Conservation (phyloP, 1,284 basidiomycete species). For the Phellopilus nigrolimitatus region DNA sequence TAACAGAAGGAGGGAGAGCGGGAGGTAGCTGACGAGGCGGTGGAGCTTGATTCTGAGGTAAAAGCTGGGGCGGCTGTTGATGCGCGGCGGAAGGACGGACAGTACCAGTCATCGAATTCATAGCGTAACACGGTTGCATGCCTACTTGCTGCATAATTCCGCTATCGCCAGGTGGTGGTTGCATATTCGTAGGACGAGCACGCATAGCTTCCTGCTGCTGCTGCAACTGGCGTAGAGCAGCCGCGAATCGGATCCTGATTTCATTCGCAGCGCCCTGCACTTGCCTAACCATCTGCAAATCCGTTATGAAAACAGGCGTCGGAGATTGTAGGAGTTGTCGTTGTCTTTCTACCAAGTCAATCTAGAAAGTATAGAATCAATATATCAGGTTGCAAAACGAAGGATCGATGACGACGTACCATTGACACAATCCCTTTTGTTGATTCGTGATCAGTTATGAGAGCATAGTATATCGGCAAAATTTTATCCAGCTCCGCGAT, state of each 20-base stretch:
- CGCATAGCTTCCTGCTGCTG: too few relatives aligned
- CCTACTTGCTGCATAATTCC: too few relatives aligned
- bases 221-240: too few relatives aligned
- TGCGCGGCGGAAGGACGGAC: constrained; percentile 17
- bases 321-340: constrained; percentile 38
- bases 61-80: constrained; percentile 2
- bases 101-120: neutral
- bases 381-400: constrained; percentile 19
- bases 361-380: constrained; percentile 25
- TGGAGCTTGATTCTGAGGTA: constrained; percentile 10
- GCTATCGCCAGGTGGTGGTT: too few relatives aligned
- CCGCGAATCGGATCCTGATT: neutral
- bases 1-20: constrained; percentile 12
- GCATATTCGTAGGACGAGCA: too few relatives aligned
- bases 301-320: constrained; percentile 48
- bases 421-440: constrained; percentile 48
- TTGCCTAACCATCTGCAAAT: constrained; percentile 37
- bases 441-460: constrained; percentile 41
- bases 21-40: constrained; percentile 6
- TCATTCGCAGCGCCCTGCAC: constrained; percentile 33
- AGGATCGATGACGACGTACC: constrained; percentile 40
- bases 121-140: too few relatives aligned
- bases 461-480: constrained; percentile 42
- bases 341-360: constrained; percentile 50
- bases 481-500: constrained; percentile 44